These are phyloP conservation scores for Chaetomium sp. DNA, from an alignment of 2,329 filamentous ascomycete species.

Conservation along the genomic window DNA sequence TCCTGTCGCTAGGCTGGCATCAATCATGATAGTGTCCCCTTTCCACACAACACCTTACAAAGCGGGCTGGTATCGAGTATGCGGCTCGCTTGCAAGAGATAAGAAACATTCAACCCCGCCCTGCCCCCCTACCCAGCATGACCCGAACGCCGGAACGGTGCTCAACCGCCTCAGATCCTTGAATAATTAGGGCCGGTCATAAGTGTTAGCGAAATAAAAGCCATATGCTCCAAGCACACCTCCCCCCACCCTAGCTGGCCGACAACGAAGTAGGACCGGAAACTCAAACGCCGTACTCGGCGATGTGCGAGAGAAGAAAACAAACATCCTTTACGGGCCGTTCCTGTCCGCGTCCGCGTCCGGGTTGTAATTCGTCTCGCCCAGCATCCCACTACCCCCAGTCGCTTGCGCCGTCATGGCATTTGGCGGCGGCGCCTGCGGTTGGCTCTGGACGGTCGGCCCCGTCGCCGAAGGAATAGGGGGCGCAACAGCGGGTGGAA, in stretches of 20 bases:
- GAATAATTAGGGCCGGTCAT: slow-evolving; percentile 12
- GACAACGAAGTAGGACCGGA: neutral
- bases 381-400: slow-evolving; percentile 54
- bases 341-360: slow-evolving; percentile 44
- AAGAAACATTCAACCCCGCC: neutral
- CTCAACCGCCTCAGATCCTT: slow-evolving; percentile 14
- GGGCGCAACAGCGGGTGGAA: slow-evolving; percentile 42
- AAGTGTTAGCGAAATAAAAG: slow-evolving; percentile 4
- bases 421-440: slow-evolving; percentile 57
- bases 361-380: slow-evolving; percentile 70
- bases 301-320: neutral
- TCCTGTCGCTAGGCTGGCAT: neutral
- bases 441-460: slow-evolving; percentile 60
- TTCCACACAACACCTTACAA: neutral
- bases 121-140: neutral
- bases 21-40: slow-evolving; percentile 13
- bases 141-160: slow-evolving; percentile 15
- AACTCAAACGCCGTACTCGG: neutral
- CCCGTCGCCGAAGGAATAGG: slow-evolving; percentile 49
- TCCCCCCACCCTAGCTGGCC: neutral
- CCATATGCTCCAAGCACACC: neutral
- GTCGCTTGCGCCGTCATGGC: slow-evolving; percentile 57
- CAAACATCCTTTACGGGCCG: neutral
- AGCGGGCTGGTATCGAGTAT: slow-evolving; percentile 11
- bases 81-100: neutral